Conservation (phyloP, 2,329 filamentous ascomycete genomes). For the Alternaria gaisen region DNA sequence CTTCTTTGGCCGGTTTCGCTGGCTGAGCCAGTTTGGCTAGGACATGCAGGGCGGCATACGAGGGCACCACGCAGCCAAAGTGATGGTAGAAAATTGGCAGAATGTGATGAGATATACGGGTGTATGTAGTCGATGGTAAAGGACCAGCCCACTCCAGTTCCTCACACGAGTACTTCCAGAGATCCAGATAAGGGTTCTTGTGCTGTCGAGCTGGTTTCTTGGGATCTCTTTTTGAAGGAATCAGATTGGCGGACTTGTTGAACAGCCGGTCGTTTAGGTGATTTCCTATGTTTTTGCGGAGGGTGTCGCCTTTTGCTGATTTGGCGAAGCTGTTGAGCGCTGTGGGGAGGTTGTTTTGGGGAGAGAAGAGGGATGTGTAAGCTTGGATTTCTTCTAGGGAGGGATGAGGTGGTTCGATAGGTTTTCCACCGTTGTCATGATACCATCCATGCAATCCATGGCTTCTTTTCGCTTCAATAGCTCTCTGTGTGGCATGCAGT, state of each 20-base stretch:
- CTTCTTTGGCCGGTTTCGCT: conserved; percentile 38
- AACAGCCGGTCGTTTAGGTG: conserved; percentile 65
- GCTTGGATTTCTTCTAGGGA: conserved; percentile 65
- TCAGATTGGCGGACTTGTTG: conserved; percentile 27
- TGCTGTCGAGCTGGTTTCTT: conserved; percentile 56
- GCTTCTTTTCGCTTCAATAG: conserved; percentile 57
- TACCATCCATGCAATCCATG: conserved; percentile 63
- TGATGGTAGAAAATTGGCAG: conserved; percentile 80
- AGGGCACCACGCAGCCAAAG: conserved; percentile 76
- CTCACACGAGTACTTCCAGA: conserved; percentile 72
- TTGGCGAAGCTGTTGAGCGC: conserved; percentile 69
- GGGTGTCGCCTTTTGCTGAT: conserved; percentile 72
- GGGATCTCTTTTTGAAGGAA: conserved; percentile 20
- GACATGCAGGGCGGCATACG: conserved; percentile 70
- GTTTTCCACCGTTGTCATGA: conserved; percentile 52
- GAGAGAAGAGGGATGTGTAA: conserved; percentile 72
- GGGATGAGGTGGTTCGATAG: conserved; percentile 32
- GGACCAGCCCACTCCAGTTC: conserved; percentile 73
- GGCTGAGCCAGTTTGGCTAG: conserved; percentile 62
- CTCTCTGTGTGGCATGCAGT: conserved; percentile 59
- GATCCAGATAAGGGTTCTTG: conserved; percentile 72
- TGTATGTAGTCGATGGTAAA: conserved; percentile 60
- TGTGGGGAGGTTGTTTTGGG: conserved; percentile 66
- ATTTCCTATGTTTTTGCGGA: conserved; percentile 65
- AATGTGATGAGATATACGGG: conserved; percentile 70